Evolutionary conservation across 352 stramenopile species (phyloP), one percentile per base, ranked within the genome.

Genomic region (Aphanomyces cochlioides): DNA sequence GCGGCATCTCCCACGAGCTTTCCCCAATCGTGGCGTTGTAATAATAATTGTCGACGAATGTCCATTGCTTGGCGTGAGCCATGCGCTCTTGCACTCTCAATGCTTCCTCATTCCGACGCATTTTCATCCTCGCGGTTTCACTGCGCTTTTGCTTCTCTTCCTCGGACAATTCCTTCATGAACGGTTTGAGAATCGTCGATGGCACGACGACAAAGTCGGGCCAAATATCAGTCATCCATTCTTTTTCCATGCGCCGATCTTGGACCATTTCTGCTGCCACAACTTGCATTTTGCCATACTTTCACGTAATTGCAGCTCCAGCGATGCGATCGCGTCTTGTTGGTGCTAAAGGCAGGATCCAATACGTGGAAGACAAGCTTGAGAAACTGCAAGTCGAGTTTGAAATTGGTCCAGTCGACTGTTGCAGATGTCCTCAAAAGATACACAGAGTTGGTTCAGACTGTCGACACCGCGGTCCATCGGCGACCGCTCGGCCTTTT

Each of bases 201-300:
- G 64, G 85, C 17, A 89, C 75, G 6, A 85, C 80, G 21, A 80
- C 72, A 12, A 72, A 74, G 12, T 85, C 75, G 0, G 85, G 85
- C 85, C 85, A 93, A n/a, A 90, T 71, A 34, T 76, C 63, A 4
- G 74, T 73, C 4, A 93, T 69, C 83, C 82, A 91, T 67, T 89
- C 67, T 47, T 81, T 83, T 70, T 93, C 85, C 15, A 88, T 83
- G 0, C 43, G 50, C 13, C 82, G 79, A 17, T 89, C 85, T 8
- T 78, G 12, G 72, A 61, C 34, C 72, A 56, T 12, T 54, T 56
- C 3, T 78, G 59, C 7, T 84, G 12, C 19, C 59, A 21, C 3
- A 37, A 36, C 48, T 70, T 70, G 48, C 19, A 48, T 36, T 70
- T 70, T 3, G 53, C 36, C 13, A 17, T 21, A 19, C 43, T 40